These are phyloP conservation scores for Phytopythium mirpurense DNA, from an alignment of 352 stramenopile species.

Conservation along the genomic window DNA sequence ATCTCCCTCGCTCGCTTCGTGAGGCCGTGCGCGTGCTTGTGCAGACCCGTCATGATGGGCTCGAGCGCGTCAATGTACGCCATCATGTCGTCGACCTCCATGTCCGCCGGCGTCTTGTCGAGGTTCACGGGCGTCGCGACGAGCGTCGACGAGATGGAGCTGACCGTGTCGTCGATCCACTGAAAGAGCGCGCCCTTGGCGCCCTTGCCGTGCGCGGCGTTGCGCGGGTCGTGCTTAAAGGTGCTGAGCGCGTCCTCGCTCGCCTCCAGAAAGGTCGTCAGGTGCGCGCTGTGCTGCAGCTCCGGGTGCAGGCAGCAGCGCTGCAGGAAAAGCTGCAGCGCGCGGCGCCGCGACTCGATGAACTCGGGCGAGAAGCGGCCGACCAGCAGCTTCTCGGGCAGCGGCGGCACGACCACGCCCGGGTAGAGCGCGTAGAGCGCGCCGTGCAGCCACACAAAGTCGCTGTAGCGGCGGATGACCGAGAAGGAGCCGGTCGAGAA, in stretches of 20 bases:
- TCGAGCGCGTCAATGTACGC: constrained; percentile 94
- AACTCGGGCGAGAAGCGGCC: constrained; percentile 93
- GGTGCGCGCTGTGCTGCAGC: constrained; percentile 77
- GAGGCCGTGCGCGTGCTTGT: constrained; percentile 91
- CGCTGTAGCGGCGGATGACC: constrained; percentile 91
- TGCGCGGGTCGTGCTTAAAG: constrained; percentile 66
- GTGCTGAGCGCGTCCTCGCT: constrained; percentile 58
- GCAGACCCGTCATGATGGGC: constrained; percentile 93
- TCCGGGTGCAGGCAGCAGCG: constrained; percentile 79
- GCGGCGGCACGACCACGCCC: constrained; percentile 90
- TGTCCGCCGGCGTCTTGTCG: constrained; percentile 87
- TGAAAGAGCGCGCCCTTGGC: constrained; percentile 72
- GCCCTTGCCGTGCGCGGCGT: constrained; percentile 34
- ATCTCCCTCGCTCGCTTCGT: constrained; percentile 94
- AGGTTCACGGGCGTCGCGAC: constrained; percentile 44
- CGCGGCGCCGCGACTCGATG: constrained; percentile 75
- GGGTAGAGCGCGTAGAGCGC: constrained; percentile 83
- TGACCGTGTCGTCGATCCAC: constrained; percentile 85
- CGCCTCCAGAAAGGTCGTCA: constrained; percentile 82
- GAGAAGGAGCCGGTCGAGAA: constrained; percentile 86
- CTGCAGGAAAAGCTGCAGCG: constrained; percentile 76
- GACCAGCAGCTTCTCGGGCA: constrained; percentile 96
- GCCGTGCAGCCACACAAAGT: constrained; percentile 96
- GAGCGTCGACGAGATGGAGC: constrained; percentile 74
- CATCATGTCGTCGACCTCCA: constrained; percentile 95